Evolutionary conservation across 2,329 filamentous ascomycete genomes (phyloP).

Genomic region (Aspergillus glaucus): DNA sequence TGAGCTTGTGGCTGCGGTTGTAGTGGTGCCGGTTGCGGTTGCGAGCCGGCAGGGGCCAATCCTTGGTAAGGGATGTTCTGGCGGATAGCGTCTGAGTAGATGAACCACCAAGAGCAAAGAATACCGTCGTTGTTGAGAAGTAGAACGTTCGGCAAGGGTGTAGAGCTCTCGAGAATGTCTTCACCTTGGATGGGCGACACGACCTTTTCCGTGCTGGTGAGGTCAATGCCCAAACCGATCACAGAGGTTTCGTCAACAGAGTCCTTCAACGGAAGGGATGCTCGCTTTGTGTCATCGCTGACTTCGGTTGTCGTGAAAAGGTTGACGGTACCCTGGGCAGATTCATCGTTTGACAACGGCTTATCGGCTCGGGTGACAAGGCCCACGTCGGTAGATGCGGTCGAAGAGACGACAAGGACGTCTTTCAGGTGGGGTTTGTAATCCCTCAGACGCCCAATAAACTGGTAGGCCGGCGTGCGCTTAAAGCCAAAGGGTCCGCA

Average conservation of each 20-base stretch:
- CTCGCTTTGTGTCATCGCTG: slow-evolving; percentile 69
- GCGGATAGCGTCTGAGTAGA: slow-evolving; percentile 81
- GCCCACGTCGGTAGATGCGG: slow-evolving; percentile 70
- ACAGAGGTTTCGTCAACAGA: slow-evolving; percentile 63
- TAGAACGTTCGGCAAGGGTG: slow-evolving; percentile 76
- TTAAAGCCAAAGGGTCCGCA: slow-evolving; percentile 64
- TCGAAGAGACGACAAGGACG: slow-evolving; percentile 73
- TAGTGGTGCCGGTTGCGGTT: slow-evolving; percentile 24
- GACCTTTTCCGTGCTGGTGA: slow-evolving; percentile 76
- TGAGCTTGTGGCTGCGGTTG: slow-evolving; percentile 13
- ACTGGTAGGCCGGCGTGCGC: slow-evolving; percentile 65
- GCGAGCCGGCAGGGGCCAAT: slow-evolving; percentile 42
- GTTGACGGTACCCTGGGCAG: slow-evolving; percentile 54
- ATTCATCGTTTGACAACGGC: slow-evolving; percentile 56
- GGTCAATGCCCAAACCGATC: slow-evolving; percentile 73
- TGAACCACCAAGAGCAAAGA: slow-evolving; percentile 80
- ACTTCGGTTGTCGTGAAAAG: slow-evolving; percentile 57
- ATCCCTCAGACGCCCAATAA: slow-evolving; percentile 67
- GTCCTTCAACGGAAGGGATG: slow-evolving; percentile 66
- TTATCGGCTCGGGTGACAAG: slow-evolving; percentile 68
- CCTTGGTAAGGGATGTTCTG: slow-evolving; percentile 67
- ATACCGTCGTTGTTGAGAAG: slow-evolving; percentile 84
- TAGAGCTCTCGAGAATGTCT: slow-evolving; percentile 70
- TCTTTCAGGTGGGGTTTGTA: slow-evolving; percentile 78
- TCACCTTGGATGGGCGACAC: slow-evolving; percentile 69